Evolutionary conservation across 192 early-diverging fungal genomes (phyloP), one percentile per base, ranked within the genome.

Genomic region (Phycomyces blakesleeanus): DNA sequence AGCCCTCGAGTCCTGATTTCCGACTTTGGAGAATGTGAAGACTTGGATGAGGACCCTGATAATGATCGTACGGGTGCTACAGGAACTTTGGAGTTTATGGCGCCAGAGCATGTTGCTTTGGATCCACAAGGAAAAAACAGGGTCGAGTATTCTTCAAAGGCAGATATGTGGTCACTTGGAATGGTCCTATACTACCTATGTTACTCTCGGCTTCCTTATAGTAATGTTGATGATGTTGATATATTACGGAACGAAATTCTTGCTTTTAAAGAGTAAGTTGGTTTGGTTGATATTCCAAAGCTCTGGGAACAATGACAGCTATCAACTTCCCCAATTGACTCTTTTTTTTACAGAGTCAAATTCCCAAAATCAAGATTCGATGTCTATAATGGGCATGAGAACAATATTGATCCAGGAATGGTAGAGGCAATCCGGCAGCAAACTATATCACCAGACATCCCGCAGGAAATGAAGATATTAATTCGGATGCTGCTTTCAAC

Each of bases 1-100:
- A 84, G 81, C 20, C 95, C 95, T 1, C 79, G 89, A 14, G 78
- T 98, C 5, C 73, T 98, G 59, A 87, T 98, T 49, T 93, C 93
- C 0, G 96, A 98, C 78, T 98, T 98, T 83, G 96, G 96, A 63
- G 96, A 98, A 67, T 98, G 96, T 77, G 96, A 96, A 72, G 78
- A 93, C 18, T 57, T 93, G 34, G 86, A 86, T 27, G 87, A 83
- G 38, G 81, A 85, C 52, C 80, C 88, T 12, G 79, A 87, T n/a
- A 29, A 53, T 18, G 66, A 71, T 55, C 85, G 95, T 26, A 97
- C 95, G 2, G 95, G 96, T 9, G 93, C 94, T 1, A 98, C 96
- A 0, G 94, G 94, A 9, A 96, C 94, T 0, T 66, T 97, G 11
- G 96, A 98, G 55, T 97, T 96, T 67, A 91, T 94, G 89, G 92